phyloP scores from a whole-genome alignment of 768 basidiomycete genomes.

The Guyanaporus albipodus region DNA sequence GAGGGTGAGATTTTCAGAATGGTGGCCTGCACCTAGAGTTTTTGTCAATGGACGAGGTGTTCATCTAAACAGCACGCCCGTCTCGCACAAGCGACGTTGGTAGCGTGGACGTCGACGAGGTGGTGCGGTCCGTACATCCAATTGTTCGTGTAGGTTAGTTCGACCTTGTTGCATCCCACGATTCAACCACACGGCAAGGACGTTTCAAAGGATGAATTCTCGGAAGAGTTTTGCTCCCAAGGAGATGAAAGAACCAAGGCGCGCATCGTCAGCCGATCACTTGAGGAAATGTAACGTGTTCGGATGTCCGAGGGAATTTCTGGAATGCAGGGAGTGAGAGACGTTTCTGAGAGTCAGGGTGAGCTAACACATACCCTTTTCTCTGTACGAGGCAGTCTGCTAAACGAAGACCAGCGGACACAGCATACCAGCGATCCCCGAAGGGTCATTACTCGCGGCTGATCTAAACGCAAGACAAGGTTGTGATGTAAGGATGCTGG shows the following conservation, averaged over 20 bases:
- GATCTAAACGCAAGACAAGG: no score
- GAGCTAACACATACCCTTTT: background rate
- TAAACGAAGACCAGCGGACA: background rate
- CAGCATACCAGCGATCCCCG: no score
- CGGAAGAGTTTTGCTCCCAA: background rate
- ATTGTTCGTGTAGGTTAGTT: no score
- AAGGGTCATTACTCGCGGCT: no score
- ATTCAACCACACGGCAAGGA: background rate
- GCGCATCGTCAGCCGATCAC: background rate
- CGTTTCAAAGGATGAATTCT: background rate
- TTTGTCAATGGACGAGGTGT: no score
- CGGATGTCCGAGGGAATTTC: slow-evolving; percentile 1
- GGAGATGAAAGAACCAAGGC: background rate
- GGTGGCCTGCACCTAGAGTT: no score
- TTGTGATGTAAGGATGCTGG: no score
- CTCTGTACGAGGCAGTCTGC: no score
- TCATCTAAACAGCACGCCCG: background rate
- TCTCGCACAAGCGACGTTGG: background rate
- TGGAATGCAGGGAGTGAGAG: background rate
- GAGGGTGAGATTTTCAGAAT: no score
- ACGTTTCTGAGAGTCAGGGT: background rate
- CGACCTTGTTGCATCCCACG: background rate
- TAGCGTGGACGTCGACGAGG: no score
- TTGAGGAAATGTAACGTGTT: no score
- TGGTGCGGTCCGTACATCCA: no score